Evolutionary conservation across 148 eudicot genomes (phyloP).

Genomic region (Diospyros kaki): DNA sequence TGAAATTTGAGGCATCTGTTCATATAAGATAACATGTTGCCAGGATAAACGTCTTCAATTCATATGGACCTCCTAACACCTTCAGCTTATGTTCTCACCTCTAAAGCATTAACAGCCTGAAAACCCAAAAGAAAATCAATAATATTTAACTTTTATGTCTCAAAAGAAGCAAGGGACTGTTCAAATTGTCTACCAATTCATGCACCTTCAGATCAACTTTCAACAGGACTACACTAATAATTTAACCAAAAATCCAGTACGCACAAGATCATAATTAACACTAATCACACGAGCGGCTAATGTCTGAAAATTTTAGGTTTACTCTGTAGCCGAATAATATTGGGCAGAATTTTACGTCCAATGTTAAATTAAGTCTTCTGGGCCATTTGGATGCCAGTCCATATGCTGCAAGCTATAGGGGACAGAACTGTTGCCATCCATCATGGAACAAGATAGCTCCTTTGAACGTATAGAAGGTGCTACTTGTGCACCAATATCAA

Average conservation of each 20-base stretch:
- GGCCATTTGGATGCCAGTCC: too few species aligned
- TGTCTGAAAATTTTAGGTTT: not conserved
- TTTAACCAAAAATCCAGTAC: not conserved
- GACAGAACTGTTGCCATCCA: too few species aligned
- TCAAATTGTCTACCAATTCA: not conserved
- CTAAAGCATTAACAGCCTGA: slow-evolving; percentile 81
- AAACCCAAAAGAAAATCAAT: not conserved
- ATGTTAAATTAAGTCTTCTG: too few species aligned
- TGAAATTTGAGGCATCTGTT: slow-evolving; percentile 25
- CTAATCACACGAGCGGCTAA: not conserved
- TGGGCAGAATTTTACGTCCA: too few species aligned
- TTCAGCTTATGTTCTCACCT: slow-evolving; percentile 58
- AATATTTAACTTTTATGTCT: not conserved
- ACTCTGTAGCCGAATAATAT: too few species aligned
- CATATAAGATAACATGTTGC: slow-evolving; percentile 81
- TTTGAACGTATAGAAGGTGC: too few species aligned
- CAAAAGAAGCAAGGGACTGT: not conserved
- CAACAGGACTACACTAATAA: not conserved
- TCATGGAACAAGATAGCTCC: too few species aligned
- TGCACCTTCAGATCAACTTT: not conserved
- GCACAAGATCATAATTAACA: not conserved
- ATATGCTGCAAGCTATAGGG: too few species aligned
- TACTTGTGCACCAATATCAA: too few species aligned
- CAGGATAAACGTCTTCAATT: slow-evolving; percentile 66
- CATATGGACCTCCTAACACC: slow-evolving; percentile 60